A percentile compares a stretch with the other conserved stretches of the same genome.
These are phyloP conservation scores for Colletotrichum paranaense DNA, from an alignment of 2,329 filamentous ascomycete genomes.

Conservation along the genomic window DNA sequence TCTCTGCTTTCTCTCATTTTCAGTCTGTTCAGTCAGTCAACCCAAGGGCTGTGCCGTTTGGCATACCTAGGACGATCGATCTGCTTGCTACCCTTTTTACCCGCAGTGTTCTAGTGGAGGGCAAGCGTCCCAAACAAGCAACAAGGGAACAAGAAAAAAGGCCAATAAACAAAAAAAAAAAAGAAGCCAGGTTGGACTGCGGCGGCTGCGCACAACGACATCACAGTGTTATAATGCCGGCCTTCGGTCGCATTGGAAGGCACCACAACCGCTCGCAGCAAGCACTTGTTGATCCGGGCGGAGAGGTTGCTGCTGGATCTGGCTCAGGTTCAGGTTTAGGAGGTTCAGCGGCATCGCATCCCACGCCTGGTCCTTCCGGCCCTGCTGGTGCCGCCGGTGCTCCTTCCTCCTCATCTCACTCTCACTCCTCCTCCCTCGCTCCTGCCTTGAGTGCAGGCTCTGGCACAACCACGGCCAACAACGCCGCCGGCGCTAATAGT, in stretches of 20 bases:
- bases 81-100: background rate
- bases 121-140: background rate
- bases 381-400: constrained; percentile 26
- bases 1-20: constrained; percentile 12
- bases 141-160: background rate
- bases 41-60: constrained; percentile 18
- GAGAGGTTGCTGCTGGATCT: constrained; percentile 38
- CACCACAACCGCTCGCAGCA: constrained; percentile 69
- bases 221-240: constrained; percentile 55
- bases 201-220: constrained; percentile 26
- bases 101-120: background rate
- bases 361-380: constrained; percentile 22
- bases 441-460: constrained; percentile 34
- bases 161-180: background rate
- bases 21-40: constrained; percentile 28
- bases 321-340: background rate
- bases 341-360: constrained; percentile 35
- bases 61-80: background rate
- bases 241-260: constrained; percentile 66
- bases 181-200: constrained; percentile 5
- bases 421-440: constrained; percentile 16
- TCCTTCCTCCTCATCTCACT: constrained; percentile 32
- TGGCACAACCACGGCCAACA: constrained; percentile 36
- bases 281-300: constrained; percentile 59
- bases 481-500: constrained; percentile 40